Percentiles rank a stretch among this genome's conserved stretches.
Conservation (phyloP, 768 basidiomycete species). For the Termitomyces sp. region DNA sequence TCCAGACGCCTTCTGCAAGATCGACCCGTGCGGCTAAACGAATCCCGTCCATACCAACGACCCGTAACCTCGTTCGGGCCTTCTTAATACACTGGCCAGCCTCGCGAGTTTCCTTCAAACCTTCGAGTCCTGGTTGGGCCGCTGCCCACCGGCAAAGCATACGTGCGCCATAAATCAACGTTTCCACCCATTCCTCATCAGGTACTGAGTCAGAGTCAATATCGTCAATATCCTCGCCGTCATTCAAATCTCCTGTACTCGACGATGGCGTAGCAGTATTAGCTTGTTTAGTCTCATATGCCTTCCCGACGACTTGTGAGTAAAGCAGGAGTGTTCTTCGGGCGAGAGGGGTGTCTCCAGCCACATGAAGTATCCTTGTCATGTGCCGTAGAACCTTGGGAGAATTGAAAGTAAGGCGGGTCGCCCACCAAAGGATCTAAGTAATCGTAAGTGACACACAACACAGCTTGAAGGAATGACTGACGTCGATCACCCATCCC, state of each 20-base stretch:
- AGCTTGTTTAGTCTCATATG: constrained; percentile 51
- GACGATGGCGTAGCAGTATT: neutral
- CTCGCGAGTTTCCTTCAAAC: constrained; percentile 57
- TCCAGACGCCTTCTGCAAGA: constrained; percentile 72
- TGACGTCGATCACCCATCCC: constrained; percentile 79
- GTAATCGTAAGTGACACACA: neutral
- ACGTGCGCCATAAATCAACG: constrained; percentile 70
- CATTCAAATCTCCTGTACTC: constrained; percentile 6
- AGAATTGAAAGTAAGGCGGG: constrained; percentile 91
- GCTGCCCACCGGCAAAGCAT: constrained; percentile 63
- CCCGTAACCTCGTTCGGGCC: constrained; percentile 52
- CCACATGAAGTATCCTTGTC: constrained; percentile 63
- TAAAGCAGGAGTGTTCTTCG: constrained; percentile 79
- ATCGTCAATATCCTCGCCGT: constrained; percentile 22
- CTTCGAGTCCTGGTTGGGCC: constrained; percentile 28
- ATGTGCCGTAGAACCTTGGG: constrained; percentile 83
- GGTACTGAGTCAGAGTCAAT: constrained; percentile 56
- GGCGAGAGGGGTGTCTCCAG: constrained; percentile 58
- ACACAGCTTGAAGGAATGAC: constrained; percentile 25
- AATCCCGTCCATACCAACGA: constrained; percentile 31
- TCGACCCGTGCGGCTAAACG: constrained; percentile 56
- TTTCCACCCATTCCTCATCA: constrained; percentile 57
- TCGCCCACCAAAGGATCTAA: constrained; percentile 91
- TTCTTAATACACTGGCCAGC: constrained; percentile 59
- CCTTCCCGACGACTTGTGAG: constrained; percentile 79